These are phyloP conservation scores for Ceratobasidium sp. DNA, from an alignment of 1,284 basidiomycete species.

Conservation along the genomic window DNA sequence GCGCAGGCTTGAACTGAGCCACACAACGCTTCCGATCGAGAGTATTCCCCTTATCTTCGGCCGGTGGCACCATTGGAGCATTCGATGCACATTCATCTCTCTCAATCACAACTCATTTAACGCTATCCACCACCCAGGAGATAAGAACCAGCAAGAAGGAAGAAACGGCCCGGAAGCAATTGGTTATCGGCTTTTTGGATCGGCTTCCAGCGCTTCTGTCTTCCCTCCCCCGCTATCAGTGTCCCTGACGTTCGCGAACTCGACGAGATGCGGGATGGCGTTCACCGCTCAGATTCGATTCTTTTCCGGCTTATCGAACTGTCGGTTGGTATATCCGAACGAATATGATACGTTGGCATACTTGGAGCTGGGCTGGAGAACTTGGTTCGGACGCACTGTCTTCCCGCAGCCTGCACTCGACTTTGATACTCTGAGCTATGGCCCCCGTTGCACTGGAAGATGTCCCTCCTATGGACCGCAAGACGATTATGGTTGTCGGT, in stretches of 20 bases:
- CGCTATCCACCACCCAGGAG: too few species aligned
- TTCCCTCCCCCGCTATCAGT: background rate
- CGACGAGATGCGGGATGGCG: too few species aligned
- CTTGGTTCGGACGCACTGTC: background rate
- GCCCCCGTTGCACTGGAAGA: conserved; percentile 31
- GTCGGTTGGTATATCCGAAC: conserved; percentile 22
- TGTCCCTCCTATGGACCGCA: conserved; percentile 29
- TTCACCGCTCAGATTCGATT: conserved; percentile 7
- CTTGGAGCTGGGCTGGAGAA: background rate
- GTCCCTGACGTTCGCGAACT: background rate
- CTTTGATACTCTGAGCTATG: conserved; percentile 5
- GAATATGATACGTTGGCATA: background rate
- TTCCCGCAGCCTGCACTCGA: background rate
- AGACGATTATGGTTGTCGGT: conserved; percentile 67
- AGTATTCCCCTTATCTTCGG: too few species aligned
- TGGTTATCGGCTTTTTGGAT: too few species aligned
- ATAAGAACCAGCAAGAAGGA: too few species aligned
- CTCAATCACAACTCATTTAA: too few species aligned
- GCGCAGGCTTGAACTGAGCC: background rate
- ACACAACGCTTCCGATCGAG: background rate
- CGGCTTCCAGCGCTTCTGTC: too few species aligned
- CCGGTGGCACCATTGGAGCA: too few species aligned
- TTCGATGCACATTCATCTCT: too few species aligned
- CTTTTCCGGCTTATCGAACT: conserved; percentile 19
- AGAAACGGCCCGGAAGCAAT: too few species aligned